Conservation (phyloP, 495 filamentous ascomycete species). For the Penicillium bovifimosum region DNA sequence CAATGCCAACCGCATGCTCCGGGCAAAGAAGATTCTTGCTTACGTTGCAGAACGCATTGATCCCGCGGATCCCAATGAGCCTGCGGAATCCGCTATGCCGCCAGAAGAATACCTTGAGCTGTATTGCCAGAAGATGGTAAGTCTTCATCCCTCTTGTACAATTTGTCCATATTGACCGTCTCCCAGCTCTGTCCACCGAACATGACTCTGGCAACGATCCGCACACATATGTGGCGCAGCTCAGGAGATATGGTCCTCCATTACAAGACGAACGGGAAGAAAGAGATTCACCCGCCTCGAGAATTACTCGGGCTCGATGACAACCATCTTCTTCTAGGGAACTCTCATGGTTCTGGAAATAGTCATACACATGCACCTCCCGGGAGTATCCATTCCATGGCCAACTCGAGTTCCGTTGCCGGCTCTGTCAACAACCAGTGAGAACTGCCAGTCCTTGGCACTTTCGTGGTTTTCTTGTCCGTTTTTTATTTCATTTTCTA, state of each 20-base stretch:
- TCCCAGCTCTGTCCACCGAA: slow-evolving; percentile 55
- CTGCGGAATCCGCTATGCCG: slow-evolving; percentile 56
- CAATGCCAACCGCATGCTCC: slow-evolving; percentile 94
- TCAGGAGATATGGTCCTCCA: slow-evolving; percentile 83
- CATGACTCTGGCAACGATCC: slow-evolving; percentile 88
- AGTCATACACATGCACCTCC: slow-evolving; percentile 21
- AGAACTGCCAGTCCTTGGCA: background rate
- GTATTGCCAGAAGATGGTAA: slow-evolving; percentile 86
- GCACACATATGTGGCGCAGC: slow-evolving; percentile 86
- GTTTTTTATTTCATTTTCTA: background rate
- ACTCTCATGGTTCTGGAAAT: slow-evolving; percentile 15
- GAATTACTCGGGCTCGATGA: slow-evolving; percentile 17
- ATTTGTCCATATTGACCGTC: background rate
- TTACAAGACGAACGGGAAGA: slow-evolving; percentile 85
- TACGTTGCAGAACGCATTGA: slow-evolving; percentile 93
- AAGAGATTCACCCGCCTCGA: slow-evolving; percentile 36
- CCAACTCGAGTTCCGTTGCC: slow-evolving; percentile 32
- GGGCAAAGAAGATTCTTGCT: slow-evolving; percentile 87
- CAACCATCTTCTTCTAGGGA: slow-evolving; percentile 9
- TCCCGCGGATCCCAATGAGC: slow-evolving; percentile 45
- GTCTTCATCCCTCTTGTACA: slow-evolving; percentile 19
- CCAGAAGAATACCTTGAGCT: slow-evolving; percentile 92
- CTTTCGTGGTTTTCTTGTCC: slow-evolving; percentile 5
- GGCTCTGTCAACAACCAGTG: slow-evolving; percentile 25
- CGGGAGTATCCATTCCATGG: slow-evolving; percentile 33